A percentile compares a stretch with the other conserved stretches of the same genome.
Evolutionary conservation across 768 basidiomycete species (phyloP).

Genomic region (Russula griseocarnosa): DNA sequence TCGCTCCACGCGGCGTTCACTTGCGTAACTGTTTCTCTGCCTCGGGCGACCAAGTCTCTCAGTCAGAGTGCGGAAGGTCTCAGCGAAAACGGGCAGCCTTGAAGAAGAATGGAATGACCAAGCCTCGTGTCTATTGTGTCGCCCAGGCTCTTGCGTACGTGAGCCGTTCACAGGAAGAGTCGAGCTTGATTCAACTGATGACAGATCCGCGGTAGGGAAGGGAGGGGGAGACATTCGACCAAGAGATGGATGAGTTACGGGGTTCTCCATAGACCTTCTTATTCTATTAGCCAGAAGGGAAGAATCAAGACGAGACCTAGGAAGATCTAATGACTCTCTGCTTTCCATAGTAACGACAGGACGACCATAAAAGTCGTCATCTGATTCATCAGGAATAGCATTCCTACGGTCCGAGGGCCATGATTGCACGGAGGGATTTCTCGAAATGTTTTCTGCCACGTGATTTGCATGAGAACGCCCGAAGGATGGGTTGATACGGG

Average conservation of each 20-base stretch:
- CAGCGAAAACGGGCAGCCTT: conserved; percentile 16
- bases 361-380: conserved; percentile 20
- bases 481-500: conserved; percentile 6
- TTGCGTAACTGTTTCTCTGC: conserved; percentile 10
- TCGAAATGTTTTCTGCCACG: conserved; percentile 4
- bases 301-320: conserved; percentile 17
- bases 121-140: conserved; percentile 10
- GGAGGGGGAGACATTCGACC: conserved; percentile 16
- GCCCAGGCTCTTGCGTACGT: conserved; percentile 18
- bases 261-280: conserved; percentile 19
- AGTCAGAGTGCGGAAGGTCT: conserved; percentile 15
- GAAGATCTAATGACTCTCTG: conserved; percentile 18
- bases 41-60: conserved; percentile 22
- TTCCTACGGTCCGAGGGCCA: conserved; percentile 14
- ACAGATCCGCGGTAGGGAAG: neutral
- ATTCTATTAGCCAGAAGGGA: conserved; percentile 18
- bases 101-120: conserved; percentile 12
- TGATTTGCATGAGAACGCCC: conserved; percentile 13
- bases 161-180: conserved; percentile 1
- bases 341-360: conserved; percentile 4
- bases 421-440: conserved; percentile 4
- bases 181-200: conserved; percentile 6
- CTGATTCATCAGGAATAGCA: conserved; percentile 7
- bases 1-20: conserved; percentile 10
- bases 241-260: neutral